phyloP scores from a whole-genome alignment of 148 eudicot genomes.

The Vaccinium macrocarpon region DNA sequence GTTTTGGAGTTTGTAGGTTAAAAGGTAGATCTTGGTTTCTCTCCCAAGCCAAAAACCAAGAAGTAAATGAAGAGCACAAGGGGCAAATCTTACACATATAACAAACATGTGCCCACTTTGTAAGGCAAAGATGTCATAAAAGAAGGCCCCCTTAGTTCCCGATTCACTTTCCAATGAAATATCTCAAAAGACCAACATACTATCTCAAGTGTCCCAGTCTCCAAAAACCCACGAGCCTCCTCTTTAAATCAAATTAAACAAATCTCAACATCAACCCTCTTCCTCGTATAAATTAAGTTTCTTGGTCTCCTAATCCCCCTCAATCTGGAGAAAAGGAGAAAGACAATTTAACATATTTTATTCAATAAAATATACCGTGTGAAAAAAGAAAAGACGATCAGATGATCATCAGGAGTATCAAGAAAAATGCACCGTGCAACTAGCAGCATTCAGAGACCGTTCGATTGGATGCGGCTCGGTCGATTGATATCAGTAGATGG shows the following conservation, averaged over 20 bases:
- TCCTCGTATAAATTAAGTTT: slow-evolving; percentile 34
- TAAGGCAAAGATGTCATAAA: slow-evolving; percentile 8
- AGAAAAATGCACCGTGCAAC: neutral
- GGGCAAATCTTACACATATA: neutral
- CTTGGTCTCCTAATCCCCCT: slow-evolving; percentile 43
- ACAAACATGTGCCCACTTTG: neutral
- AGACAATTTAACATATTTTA: neutral
- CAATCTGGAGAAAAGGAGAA: neutral
- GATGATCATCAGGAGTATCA: neutral
- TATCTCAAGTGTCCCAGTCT: slow-evolving; percentile 76
- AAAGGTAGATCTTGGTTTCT: neutral
- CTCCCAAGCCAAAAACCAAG: neutral
- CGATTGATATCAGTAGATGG: neutral
- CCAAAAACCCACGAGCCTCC: slow-evolving; percentile 92
- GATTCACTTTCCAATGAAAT: slow-evolving; percentile 56
- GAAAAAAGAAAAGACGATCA: neutral
- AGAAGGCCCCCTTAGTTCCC: slow-evolving; percentile 7
- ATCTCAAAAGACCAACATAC: slow-evolving; percentile 96
- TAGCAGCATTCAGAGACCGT: neutral
- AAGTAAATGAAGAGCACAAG: neutral
- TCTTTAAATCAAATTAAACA: slow-evolving; percentile 8
- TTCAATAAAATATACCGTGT: neutral
- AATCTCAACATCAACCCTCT: slow-evolving; percentile 28
- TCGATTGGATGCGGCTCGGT: neutral
- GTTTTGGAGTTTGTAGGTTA: neutral